Percentiles rank a stretch among this genome's conserved stretches.
These are phyloP conservation scores for Emergomyces africanus DNA, from an alignment of 2,329 filamentous ascomycete genomes.

Conservation along the genomic window DNA sequence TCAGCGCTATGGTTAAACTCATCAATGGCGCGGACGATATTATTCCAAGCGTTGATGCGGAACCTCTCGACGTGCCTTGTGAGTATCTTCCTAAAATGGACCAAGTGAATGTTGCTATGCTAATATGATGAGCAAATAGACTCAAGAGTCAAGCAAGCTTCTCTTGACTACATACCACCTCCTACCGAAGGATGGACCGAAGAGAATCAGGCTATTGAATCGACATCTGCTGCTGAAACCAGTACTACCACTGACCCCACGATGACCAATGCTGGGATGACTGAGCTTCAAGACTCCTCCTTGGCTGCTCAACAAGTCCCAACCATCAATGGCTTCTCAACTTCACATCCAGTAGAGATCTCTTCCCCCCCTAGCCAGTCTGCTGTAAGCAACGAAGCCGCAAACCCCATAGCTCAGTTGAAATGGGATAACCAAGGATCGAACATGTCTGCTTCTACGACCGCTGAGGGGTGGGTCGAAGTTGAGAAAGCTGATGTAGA, in stretches of 20 bases:
- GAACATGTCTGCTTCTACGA: constrained; percentile 34
- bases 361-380: constrained; percentile 26
- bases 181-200: constrained; percentile 31
- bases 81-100: not conserved
- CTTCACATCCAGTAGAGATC: constrained; percentile 14
- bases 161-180: constrained; percentile 29
- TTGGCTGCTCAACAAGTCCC: constrained; percentile 42
- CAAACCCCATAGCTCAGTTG: constrained; percentile 36
- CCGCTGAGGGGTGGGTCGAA: constrained; percentile 60
- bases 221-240: constrained; percentile 24
- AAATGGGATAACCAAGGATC: constrained; percentile 43
- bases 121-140: constrained; percentile 24
- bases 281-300: constrained; percentile 41
- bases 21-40: constrained; percentile 48
- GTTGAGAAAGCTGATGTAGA: constrained; percentile 60
- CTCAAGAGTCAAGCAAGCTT: constrained; percentile 39
- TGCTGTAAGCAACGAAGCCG: constrained; percentile 27
- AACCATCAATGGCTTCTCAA: constrained; percentile 34
- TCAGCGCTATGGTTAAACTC: constrained; percentile 46
- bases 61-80: constrained; percentile 32
- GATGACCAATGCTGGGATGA: constrained; percentile 45
- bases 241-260: constrained; percentile 43
- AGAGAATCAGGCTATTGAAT: constrained; percentile 31
- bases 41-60: constrained; percentile 44
- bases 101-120: not conserved